phyloP scores from a whole-genome alignment of 163 green algal species.

The Smithsoniella earleae region DNA sequence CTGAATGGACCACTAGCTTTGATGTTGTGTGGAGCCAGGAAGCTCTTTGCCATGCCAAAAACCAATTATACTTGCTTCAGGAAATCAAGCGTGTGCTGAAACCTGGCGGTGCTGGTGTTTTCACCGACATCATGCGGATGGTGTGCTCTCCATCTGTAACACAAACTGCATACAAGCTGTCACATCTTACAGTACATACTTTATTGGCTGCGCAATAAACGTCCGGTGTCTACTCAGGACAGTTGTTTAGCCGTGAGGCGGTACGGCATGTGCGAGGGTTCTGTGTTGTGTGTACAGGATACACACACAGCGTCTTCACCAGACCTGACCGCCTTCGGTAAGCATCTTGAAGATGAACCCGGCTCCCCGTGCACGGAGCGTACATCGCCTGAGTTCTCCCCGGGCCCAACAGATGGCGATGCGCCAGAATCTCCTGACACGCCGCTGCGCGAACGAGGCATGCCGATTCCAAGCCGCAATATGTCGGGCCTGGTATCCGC shows the following conservation, averaged over 20 bases:
- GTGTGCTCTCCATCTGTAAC: not conserved
- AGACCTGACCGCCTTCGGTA: not conserved
- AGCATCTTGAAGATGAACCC: not conserved
- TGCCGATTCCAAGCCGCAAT: not conserved
- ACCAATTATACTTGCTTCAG: not conserved
- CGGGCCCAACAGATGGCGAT: not conserved
- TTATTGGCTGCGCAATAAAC: too few relatives aligned
- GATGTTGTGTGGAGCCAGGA: constrained; percentile 34
- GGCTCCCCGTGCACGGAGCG: not conserved
- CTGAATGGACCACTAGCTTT: constrained; percentile 26
- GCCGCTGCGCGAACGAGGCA: not conserved
- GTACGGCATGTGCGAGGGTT: not conserved
- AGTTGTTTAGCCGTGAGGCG: not conserved
- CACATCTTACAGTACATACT: too few relatives aligned
- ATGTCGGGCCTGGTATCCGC: not conserved
- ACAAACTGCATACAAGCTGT: too few relatives aligned
- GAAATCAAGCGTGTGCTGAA: constrained; percentile 30
- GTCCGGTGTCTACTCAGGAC: too few relatives aligned
- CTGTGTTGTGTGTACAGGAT: not conserved
- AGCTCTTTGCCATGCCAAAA: constrained; percentile 23
- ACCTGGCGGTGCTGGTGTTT: constrained; percentile 20
- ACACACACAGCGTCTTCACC: not conserved
- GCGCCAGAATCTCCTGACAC: not conserved
- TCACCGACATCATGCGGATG: constrained; percentile 32
- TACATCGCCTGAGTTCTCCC: not conserved